phyloP scores from a whole-genome alignment of 257 asterid species.

The Solanum microdontum region DNA sequence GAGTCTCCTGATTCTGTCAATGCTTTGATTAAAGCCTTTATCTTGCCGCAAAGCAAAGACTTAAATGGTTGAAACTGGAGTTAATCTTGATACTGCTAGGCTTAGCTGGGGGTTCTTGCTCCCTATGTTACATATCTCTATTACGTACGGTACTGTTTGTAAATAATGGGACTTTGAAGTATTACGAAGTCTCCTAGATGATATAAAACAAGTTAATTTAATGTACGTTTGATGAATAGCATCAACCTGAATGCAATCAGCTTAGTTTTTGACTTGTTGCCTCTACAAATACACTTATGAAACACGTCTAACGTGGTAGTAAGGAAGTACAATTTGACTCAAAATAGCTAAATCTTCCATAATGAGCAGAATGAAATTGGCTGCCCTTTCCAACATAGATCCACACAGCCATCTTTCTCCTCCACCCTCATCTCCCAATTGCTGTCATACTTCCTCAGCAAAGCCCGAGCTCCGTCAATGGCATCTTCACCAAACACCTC shows the following conservation, averaged over 20 bases:
- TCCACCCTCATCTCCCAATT: slow-evolving; percentile 69
- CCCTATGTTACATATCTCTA: background rate
- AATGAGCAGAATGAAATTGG: slow-evolving; percentile 62
- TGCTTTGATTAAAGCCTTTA: slow-evolving; percentile 29
- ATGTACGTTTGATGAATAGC: background rate
- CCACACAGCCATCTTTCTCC: slow-evolving; percentile 48
- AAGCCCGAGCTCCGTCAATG: slow-evolving; percentile 59
- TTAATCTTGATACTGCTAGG: background rate
- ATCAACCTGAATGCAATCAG: background rate
- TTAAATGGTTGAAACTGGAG: background rate
- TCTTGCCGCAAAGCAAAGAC: background rate
- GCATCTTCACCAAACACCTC: slow-evolving; percentile 55
- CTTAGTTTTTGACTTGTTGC: background rate
- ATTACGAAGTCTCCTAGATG: background rate
- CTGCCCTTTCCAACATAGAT: slow-evolving; percentile 76
- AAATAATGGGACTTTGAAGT: background rate
- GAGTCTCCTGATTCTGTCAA: slow-evolving; percentile 44
- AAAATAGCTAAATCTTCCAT: slow-evolving; percentile 32
- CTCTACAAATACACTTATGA: background rate
- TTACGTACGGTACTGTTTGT: background rate
- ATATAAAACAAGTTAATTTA: background rate
- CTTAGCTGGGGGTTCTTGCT: background rate
- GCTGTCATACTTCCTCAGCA: slow-evolving; percentile 67
- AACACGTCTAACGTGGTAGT: background rate
- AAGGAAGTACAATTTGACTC: background rate